Base-by-base conservation (phyloP, 768 basidiomycete genomes). In the Lepiota subincarnata region DNA sequence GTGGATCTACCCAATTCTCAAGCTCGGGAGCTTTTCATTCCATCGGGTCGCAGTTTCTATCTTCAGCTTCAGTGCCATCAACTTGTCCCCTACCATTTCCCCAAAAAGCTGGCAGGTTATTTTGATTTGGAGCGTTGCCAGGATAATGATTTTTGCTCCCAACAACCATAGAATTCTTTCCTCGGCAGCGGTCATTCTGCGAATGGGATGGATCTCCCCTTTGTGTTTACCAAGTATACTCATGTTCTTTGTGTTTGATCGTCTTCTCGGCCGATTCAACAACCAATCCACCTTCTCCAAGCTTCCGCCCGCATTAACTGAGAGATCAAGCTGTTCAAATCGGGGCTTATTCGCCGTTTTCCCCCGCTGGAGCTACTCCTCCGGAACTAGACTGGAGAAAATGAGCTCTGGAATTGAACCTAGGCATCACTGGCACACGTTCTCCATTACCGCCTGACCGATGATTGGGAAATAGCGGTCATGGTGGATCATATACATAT, bases 251-350 rank as follows among this genome's bases (percentile, higher is more conserved):
- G n/a, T n/a, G n/a, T n/a, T 19, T 43, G 50, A 14, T 35, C 14
- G 28, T 22, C 18, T 22, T 20, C 26, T 43, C 50, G 40, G 50
- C 41, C 50, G 50, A 51, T 35, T 31, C 28, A 34, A 35, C 16
- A 42, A 1, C 50, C 13, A 24, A 41, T 37, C 4, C 12, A 18
- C 18, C 19, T 42, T 43, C 28, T 18, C 12, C 6, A 34, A 18
- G 34, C 19, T 14, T 35, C 20, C 31, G 31, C 24, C 50, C 50
- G 50, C 50, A 51, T 42, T 51, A 51, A 51, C 50, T 34, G 16
- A 51, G 49, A 50, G 19, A 19, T 39, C 35, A 18, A 28, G 24
- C 2, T 31, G 18, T 43, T 42, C 40, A 31, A 37, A 51, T 51
- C 18, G 18, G 28, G n/a, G 14, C 40, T 19, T 22, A 31, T 31